Evolutionary conservation across 2,329 filamentous ascomycete genomes (phyloP).

Genomic region (Sporothrix dimorphospora): DNA sequence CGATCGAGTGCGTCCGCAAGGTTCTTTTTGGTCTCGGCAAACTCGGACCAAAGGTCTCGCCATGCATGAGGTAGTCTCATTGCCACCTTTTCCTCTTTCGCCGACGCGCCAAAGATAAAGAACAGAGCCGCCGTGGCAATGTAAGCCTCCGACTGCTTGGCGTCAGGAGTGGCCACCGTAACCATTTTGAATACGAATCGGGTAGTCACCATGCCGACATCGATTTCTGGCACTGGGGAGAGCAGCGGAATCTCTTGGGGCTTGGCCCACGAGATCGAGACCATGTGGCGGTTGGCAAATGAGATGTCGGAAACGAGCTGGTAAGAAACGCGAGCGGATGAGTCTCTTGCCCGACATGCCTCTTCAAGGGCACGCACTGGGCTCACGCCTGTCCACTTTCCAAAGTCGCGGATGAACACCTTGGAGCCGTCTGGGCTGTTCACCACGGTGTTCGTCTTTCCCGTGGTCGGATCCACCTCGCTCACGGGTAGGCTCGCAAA

Average conservation of each 20-base stretch:
- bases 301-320: conserved; percentile 70
- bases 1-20: conserved; percentile 73
- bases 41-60: conserved; percentile 84
- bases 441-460: conserved; percentile 61
- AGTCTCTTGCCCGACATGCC: conserved; percentile 80
- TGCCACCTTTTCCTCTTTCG: conserved; percentile 84
- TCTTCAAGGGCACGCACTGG: conserved; percentile 82
- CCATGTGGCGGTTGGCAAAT: conserved; percentile 74
- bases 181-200: conserved; percentile 73
- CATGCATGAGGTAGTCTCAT: conserved; percentile 77
- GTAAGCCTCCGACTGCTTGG: conserved; percentile 83
- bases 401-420: conserved; percentile 77
- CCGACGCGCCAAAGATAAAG: conserved; percentile 73
- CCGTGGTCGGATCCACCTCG: conserved; percentile 61
- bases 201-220: conserved; percentile 51
- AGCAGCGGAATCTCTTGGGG: conserved; percentile 56
- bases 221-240: conserved; percentile 49
- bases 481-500: conserved; percentile 64
- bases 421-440: conserved; percentile 57
- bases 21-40: conserved; percentile 70
- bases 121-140: conserved; percentile 83
- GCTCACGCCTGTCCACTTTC: conserved; percentile 75
- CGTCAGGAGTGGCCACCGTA: conserved; percentile 71
- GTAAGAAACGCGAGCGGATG: conserved; percentile 68
- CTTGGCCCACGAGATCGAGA: conserved; percentile 80